Conservation (phyloP, 2,329 filamentous ascomycete species). For the Colletotrichum sp. region DNA sequence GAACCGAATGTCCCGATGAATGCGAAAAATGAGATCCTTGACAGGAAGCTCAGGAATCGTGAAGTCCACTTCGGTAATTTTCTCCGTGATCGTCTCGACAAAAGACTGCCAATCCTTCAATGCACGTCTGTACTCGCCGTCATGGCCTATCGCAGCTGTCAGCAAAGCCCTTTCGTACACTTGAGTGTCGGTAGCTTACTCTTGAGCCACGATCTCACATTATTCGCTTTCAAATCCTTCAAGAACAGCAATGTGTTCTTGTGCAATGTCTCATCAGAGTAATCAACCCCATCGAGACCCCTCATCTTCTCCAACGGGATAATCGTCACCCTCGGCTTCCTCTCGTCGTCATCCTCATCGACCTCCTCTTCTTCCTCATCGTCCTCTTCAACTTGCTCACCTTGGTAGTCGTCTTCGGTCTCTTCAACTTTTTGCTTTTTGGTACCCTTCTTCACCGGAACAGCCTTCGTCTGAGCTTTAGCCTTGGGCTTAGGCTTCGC, state of each 20-base stretch:
- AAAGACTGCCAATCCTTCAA: constrained; percentile 84
- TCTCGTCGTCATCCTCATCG: constrained; percentile 38
- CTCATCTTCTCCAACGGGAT: constrained; percentile 46
- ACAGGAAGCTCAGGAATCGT: constrained; percentile 86
- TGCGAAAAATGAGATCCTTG: constrained; percentile 87
- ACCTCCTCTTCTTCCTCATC: constrained; percentile 20
- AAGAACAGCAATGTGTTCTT: constrained; percentile 64
- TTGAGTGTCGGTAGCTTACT: not conserved
- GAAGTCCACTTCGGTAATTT: constrained; percentile 74
- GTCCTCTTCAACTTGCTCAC: constrained; percentile 23
- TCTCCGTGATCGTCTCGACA: constrained; percentile 73
- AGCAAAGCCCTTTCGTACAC: constrained; percentile 7
- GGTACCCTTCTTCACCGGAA: constrained; percentile 26
- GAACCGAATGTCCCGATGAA: constrained; percentile 87
- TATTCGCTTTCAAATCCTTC: constrained; percentile 63
- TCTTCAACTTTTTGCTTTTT: constrained; percentile 26
- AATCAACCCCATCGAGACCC: constrained; percentile 46
- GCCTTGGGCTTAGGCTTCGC: not conserved
- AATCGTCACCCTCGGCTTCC: constrained; percentile 40
- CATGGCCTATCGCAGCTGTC: constrained; percentile 62
- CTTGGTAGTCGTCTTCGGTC: constrained; percentile 17
- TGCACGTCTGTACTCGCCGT: constrained; percentile 78
- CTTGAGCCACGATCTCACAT: constrained; percentile 64
- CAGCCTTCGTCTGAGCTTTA: constrained; percentile 21
- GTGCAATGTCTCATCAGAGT: constrained; percentile 58